Evolutionary conservation across 306 rosid genomes (phyloP), one percentile per base, ranked within the genome.

Genomic region (Neltuma alba): DNA sequence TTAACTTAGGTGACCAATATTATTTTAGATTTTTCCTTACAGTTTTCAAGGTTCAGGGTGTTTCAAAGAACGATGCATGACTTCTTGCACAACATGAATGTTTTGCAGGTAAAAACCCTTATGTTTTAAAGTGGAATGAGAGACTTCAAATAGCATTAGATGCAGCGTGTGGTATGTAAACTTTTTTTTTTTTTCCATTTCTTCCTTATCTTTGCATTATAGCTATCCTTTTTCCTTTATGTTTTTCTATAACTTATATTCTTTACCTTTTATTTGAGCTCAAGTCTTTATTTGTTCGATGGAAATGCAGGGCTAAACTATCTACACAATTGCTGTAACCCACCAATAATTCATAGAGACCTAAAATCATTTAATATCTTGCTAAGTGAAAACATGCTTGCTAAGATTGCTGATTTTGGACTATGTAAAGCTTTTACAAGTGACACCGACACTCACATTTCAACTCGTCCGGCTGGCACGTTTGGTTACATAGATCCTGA

Each of bases 61-160:
- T n/a, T n/a, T n/a, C n/a, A n/a, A n/a, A n/a, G n/a, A n/a, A n/a
- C n/a, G n/a, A n/a, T n/a, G n/a, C n/a, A n/a, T n/a, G n/a, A n/a
- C 11, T 66, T n/a, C 9, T 66, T 37, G 28, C 45, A 64, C 18
- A 33, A 1, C 9, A 8, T 3, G 15, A 16, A 15, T 33, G 18
- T 28, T 45, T 14, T 21, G 58, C 57, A 81, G 70, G 75, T 21
- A 54, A 54, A 30, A 54, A 14, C 61, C 28, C 0, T 21, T n/a
- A 54, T 21, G 61, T 54, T 54, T 54, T 54, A 30, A 54, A 54
- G 14, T 54, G 61, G 61, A 54, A 9, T 21, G 30, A n/a, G 30
- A n/a, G 84, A 15, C 80, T 75, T 25, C 58, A 75, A 6, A 57
- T 75, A 23, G 72, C 84, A 33, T 16, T 81, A 11, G 80, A 68